These are phyloP conservation scores for Neurospora sp. DNA, from an alignment of 495 filamentous ascomycete genomes.

Conservation along the genomic window DNA sequence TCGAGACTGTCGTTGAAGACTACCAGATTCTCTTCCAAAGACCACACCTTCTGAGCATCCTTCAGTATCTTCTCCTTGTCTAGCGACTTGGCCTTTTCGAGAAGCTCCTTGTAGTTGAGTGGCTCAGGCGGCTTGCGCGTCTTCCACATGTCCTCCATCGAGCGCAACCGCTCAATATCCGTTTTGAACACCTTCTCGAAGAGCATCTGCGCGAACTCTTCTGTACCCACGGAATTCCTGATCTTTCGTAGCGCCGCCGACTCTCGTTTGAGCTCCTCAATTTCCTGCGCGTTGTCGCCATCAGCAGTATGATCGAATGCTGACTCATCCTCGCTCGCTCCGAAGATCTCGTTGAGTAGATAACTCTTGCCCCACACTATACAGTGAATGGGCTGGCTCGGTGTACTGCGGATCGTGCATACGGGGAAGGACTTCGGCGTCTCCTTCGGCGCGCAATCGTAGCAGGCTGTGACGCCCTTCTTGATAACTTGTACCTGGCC, in stretches of 20 bases:
- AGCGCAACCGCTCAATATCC: slow-evolving; percentile 74
- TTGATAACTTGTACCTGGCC: slow-evolving; percentile 96
- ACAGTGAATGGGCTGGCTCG: slow-evolving; percentile 92
- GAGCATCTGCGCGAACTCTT: slow-evolving; percentile 67
- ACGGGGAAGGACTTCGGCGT: slow-evolving; percentile 86
- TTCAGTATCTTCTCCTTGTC: slow-evolving; percentile 45
- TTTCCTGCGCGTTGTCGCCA: slow-evolving; percentile 78
- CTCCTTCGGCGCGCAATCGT: slow-evolving; percentile 86
- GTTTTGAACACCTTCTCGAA: slow-evolving; percentile 89
- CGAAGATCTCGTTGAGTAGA: slow-evolving; percentile 88
- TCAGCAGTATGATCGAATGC: slow-evolving; percentile 68
- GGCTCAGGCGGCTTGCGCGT: slow-evolving; percentile 60
- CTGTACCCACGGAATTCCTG: slow-evolving; percentile 69
- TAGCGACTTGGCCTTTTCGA: slow-evolving; percentile 33
- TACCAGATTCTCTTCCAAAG: slow-evolving; percentile 64
- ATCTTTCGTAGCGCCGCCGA: slow-evolving; percentile 75
- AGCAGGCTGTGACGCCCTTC: slow-evolving; percentile 90
- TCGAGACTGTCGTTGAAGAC: slow-evolving; percentile 81
- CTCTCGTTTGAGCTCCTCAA: slow-evolving; percentile 74
- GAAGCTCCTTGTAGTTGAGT: slow-evolving; percentile 50
- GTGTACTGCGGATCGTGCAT: slow-evolving; percentile 92
- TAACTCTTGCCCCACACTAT: slow-evolving; percentile 99
- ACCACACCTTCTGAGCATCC: slow-evolving; percentile 73
- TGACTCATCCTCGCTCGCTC: slow-evolving; percentile 76
- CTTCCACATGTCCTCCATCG: slow-evolving; percentile 97